Evolutionary conservation across 192 early-diverging fungal species (phyloP).

Genomic region (Coemansia sp.): DNA sequence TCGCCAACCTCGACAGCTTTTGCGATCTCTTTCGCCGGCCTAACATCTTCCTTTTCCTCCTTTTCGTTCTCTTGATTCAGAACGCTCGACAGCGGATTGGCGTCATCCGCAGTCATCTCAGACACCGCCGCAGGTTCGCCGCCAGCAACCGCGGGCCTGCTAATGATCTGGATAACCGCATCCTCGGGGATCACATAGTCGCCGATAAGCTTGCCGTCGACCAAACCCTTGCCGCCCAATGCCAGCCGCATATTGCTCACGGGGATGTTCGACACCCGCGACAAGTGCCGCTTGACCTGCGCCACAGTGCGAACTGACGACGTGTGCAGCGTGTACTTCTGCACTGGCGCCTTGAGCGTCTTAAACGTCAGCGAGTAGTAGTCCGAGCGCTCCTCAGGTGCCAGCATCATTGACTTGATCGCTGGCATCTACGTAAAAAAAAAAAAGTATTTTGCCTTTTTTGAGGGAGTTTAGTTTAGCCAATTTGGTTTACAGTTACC

Average conservation of each 20-base stretch:
- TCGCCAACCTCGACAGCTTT: background rate
- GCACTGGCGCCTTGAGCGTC: conserved; percentile 45
- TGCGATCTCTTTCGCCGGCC: conserved; percentile 2
- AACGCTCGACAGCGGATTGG: conserved; percentile 35
- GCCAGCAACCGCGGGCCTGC: conserved; percentile 17
- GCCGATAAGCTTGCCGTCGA: conserved; percentile 48
- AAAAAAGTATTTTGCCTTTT: too few relatives aligned
- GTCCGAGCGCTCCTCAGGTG: conserved; percentile 36
- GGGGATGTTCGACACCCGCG: conserved; percentile 33
- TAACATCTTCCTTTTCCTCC: background rate
- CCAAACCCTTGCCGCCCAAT: conserved; percentile 41
- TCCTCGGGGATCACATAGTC: conserved; percentile 37
- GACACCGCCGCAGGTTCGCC: background rate
- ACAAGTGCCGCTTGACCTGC: conserved; percentile 45
- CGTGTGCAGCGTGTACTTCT: conserved; percentile 48
- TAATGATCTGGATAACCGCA: conserved; percentile 50
- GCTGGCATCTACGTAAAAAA: conserved; percentile 48
- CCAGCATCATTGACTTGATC: conserved; percentile 7
- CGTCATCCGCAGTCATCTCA: conserved; percentile 9
- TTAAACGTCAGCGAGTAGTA: conserved; percentile 45
- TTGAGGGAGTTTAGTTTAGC: too few relatives aligned
- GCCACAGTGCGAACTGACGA: conserved; percentile 44
- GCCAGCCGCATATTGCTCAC: conserved; percentile 34
- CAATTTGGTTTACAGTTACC: too few relatives aligned
- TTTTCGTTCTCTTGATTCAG: conserved; percentile 11